phyloP scores from a whole-genome alignment of 306 rosid genomes.

The Lathyrus oleraceus region DNA sequence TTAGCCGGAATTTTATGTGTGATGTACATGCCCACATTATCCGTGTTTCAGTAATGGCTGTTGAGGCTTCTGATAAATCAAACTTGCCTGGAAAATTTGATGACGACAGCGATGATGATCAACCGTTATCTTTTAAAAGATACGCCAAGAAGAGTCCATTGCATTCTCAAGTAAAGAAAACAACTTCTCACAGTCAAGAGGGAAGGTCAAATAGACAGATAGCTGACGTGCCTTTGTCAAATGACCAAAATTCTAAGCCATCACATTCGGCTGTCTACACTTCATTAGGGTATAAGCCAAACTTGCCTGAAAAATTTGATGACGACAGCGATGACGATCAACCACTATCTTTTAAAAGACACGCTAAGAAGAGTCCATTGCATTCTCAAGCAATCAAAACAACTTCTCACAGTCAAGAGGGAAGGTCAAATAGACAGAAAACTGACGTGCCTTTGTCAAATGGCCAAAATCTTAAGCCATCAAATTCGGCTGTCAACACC shows the following conservation, averaged over 20 bases:
- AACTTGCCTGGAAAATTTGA: slow-evolving; percentile 23
- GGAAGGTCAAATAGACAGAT: slow-evolving; percentile 35
- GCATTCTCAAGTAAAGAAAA: slow-evolving; percentile 39
- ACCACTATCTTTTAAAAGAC: slow-evolving; percentile 35
- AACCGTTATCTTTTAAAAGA: slow-evolving; percentile 36
- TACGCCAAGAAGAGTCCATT: slow-evolving; percentile 39
- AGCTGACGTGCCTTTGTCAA: slow-evolving; percentile 39
- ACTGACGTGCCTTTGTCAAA: slow-evolving; percentile 40
- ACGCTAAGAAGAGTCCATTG: slow-evolving; percentile 39
- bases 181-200: slow-evolving; percentile 33
- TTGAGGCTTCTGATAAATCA: slow-evolving; percentile 47
- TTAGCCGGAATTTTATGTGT: slow-evolving; percentile 36
- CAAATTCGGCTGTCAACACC: slow-evolving; percentile 27
- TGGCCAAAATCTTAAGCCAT: slow-evolving; percentile 43
- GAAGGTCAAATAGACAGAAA: slow-evolving; percentile 32
- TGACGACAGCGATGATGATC: slow-evolving; percentile 34
- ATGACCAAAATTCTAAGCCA: slow-evolving; percentile 43
- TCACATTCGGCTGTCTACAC: slow-evolving; percentile 10
- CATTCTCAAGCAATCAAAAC: slow-evolving; percentile 40
- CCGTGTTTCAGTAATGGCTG: slow-evolving; percentile 46
- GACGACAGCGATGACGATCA: slow-evolving; percentile 34
- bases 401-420: slow-evolving; percentile 35
- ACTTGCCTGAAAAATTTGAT: slow-evolving; percentile 11
- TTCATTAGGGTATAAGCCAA: slow-evolving; percentile 33
- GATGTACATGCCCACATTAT: slow-evolving; percentile 35